Conservation (phyloP, 352 stramenopile species). For the Halophytophthora batemanensis region DNA sequence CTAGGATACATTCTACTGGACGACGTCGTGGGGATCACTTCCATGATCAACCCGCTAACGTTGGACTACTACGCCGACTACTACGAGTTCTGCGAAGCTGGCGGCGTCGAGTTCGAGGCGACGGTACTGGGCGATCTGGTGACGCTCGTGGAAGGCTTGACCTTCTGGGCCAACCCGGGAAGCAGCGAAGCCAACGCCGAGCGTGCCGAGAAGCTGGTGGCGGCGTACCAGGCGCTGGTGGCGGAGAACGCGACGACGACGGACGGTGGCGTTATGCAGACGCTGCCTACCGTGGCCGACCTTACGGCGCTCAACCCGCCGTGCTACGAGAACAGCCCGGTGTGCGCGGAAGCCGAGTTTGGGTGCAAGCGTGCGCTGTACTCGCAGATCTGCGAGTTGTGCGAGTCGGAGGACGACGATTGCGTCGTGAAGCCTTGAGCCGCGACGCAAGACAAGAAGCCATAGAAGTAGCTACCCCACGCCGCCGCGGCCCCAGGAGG, state of each 20-base stretch:
- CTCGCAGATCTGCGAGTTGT: conserved; percentile 65
- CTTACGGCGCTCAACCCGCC: conserved; percentile 45
- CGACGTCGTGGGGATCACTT: conserved; percentile 71
- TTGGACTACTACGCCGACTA: conserved; percentile 40
- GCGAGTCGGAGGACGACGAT: conserved; percentile 16
- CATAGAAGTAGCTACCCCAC: too few species aligned
- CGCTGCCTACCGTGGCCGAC: conserved; percentile 33
- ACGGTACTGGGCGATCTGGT: conserved; percentile 19
- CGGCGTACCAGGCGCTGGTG: conserved; percentile 40
- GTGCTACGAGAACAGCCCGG: conserved; percentile 58
- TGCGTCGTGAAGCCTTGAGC: conserved; percentile 30
- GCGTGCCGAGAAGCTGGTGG: conserved; percentile 41
- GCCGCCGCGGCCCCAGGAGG: too few species aligned
- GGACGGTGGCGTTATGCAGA: conserved; percentile 43
- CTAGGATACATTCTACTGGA: conserved; percentile 60
- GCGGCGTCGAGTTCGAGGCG: conserved; percentile 50
- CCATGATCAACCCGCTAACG: conserved; percentile 43
- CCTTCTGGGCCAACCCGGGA: conserved; percentile 64
- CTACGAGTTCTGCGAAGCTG: conserved; percentile 53
- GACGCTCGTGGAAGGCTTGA: conserved; percentile 38
- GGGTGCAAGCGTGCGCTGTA: conserved; percentile 53
- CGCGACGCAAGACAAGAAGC: too few species aligned
- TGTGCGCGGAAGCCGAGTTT: conserved; percentile 38
- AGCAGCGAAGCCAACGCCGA: conserved; percentile 40
- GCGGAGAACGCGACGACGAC: conserved; percentile 21